These are phyloP conservation scores for Aspergillus sp. DNA, from an alignment of 2,329 filamentous ascomycete species.

Conservation along the genomic window DNA sequence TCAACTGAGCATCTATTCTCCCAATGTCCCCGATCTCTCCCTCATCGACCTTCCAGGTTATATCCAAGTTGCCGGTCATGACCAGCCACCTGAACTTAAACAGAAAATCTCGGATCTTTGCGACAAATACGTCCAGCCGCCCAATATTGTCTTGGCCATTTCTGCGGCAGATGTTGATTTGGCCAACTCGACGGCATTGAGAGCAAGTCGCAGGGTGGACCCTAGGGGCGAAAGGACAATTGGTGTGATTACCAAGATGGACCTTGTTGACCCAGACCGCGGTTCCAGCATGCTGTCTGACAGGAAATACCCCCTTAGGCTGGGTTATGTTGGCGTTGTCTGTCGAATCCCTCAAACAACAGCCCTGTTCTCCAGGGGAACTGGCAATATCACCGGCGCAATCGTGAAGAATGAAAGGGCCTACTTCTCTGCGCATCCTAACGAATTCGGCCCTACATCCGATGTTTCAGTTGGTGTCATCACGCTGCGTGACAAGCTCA, in stretches of 20 bases:
- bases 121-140: constrained; percentile 94
- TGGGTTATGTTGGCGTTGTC: constrained; percentile 94
- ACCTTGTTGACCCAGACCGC: constrained; percentile 75
- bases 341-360: constrained; percentile 61
- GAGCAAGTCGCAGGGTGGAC: constrained; percentile 84
- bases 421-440: constrained; percentile 75
- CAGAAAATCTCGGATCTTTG: constrained; percentile 93
- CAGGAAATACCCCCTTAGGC: constrained; percentile 83
- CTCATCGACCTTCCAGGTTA: constrained; percentile 95
- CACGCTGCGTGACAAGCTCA: constrained; percentile 85
- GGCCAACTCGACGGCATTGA: constrained; percentile 86
- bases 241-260: constrained; percentile 99
- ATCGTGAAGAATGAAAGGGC: constrained; percentile 82
- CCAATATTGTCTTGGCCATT: constrained; percentile 93
- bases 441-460: constrained; percentile 65
- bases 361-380: constrained; percentile 75
- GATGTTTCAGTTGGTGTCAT: constrained; percentile 72
- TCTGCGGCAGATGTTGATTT: constrained; percentile 96
- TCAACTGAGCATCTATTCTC: constrained; percentile 88
- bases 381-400: constrained; percentile 65
- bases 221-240: constrained; percentile 93
- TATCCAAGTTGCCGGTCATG: constrained; percentile 86
- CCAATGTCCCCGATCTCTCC: constrained; percentile 88
- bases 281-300: constrained; percentile 73
- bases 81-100: constrained; percentile 85